Base-by-base conservation (phyloP, 1,139 yeast species). In the Blastobotrys capitulatus region DNA sequence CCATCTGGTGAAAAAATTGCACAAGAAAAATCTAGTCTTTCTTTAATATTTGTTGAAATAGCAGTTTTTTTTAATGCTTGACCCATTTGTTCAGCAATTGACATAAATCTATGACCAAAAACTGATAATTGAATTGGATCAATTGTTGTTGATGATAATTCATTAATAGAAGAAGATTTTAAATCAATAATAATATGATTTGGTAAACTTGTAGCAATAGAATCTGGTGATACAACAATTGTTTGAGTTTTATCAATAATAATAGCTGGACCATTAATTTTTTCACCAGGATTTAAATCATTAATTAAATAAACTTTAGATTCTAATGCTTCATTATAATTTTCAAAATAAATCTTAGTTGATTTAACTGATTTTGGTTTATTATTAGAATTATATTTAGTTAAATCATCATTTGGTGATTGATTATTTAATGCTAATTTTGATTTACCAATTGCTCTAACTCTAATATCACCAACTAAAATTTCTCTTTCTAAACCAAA, bases 21-120 rank as follows among this genome's bases (percentile, higher is more conserved):
- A 72, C 95, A 86, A 10, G 94, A 84, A 62, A 86, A 86, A 63
- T 86, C 95, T 46, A 86, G 70, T 52, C 95, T 71, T 63, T 86
- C 95, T 61, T 86, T 86, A 54, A 86, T 87, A 60, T 86, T 86
- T n/a, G 94, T 85, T 6, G 92, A 83, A 42, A 86, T 86, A 5
- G 92, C 78, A 0, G 94, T 86, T 65, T 83, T 85, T 58, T 84
- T 85, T 55, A 86, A 70, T 9, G 90, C 85, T 57, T 81, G 76
- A 13, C 95, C 95, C 95, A 86, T 86, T 62, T 86, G 94, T 60
- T 86, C 95, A 4, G 95, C 95, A 63, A 86, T 83, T 47, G 87
- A 85, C 94, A 86, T 86, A 62, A 86, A 86, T 57, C 94, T 71
- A 63, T 86, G 90, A 20, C 90, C 86, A 66, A 86, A 86, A 1